These are phyloP conservation scores for Coccomyxa subellipsoidea DNA, from an alignment of 163 green algal genomes.

Conservation along the genomic window DNA sequence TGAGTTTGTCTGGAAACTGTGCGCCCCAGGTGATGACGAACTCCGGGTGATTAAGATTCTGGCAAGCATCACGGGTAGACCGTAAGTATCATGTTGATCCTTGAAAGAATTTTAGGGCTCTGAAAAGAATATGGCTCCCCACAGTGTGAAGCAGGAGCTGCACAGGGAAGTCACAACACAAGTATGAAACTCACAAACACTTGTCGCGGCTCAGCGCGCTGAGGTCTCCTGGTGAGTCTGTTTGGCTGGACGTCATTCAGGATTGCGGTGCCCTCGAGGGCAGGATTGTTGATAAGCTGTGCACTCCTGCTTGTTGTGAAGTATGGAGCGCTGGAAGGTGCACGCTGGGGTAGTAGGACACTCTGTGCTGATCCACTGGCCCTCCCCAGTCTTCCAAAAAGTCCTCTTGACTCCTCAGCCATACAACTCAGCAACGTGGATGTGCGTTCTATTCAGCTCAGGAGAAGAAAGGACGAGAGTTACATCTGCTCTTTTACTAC, in stretches of 20 bases:
- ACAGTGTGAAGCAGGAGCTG: too few species aligned
- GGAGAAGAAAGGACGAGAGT: too few species aligned
- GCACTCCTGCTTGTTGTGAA: neutral
- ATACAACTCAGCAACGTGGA: neutral
- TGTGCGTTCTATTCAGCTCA: too few species aligned
- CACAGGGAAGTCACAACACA: neutral
- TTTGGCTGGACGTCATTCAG: neutral
- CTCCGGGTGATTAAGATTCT: conserved; percentile 21
- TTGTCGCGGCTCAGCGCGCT: neutral
- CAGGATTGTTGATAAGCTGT: neutral
- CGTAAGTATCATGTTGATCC: too few species aligned
- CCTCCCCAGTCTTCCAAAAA: neutral
- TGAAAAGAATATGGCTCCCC: too few species aligned
- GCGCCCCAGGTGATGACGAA: conserved; percentile 22
- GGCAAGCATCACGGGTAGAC: neutral
- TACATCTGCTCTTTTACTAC: too few species aligned
- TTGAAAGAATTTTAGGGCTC: too few species aligned
- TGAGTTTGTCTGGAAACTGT: conserved; percentile 38
- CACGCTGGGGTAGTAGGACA: neutral
- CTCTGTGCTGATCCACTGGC: neutral
- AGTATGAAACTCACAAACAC: neutral
- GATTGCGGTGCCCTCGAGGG: neutral
- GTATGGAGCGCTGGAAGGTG: neutral
- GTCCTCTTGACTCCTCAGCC: neutral
- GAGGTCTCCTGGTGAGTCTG: neutral